Evolutionary conservation across 352 stramenopile species (phyloP).

Genomic region (Peronosclerospora sorghi): DNA sequence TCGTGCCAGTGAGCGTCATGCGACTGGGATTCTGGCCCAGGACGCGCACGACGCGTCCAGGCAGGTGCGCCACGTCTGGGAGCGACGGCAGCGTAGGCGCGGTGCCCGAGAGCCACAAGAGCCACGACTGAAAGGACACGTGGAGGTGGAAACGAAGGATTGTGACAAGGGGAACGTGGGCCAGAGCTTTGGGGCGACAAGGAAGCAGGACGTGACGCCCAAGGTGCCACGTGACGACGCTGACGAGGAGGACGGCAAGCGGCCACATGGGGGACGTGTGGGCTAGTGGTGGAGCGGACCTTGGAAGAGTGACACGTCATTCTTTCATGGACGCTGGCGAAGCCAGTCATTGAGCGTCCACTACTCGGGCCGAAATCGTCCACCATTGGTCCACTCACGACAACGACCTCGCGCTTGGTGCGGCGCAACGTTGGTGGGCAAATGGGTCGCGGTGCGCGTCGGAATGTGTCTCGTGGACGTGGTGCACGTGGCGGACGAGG

Average conservation of each 20-base stretch:
- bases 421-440: too few relatives aligned
- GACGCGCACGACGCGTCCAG: constrained; percentile 50
- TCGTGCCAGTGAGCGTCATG: constrained; percentile 85
- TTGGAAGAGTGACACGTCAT: too few relatives aligned
- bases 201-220: constrained; percentile 8
- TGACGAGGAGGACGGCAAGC: too few relatives aligned
- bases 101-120: constrained; percentile 34
- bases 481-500: constrained; percentile 11
- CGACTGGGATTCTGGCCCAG: constrained; percentile 78
- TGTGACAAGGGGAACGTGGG: constrained; percentile 18
- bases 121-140: constrained; percentile 29
- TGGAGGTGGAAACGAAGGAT: constrained; percentile 35
- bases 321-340: too few relatives aligned
- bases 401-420: too few relatives aligned
- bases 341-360: too few relatives aligned
- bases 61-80: constrained; percentile 29
- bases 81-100: constrained; percentile 29
- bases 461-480: constrained; percentile 2
- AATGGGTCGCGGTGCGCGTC: constrained; percentile 17
- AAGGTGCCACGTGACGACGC: too few relatives aligned
- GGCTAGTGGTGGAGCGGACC: too few relatives aligned
- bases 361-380: too few relatives aligned
- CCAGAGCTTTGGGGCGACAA: not conserved
- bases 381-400: too few relatives aligned
- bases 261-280: too few relatives aligned